phyloP scores from a whole-genome alignment of 441 rosid species.

The Adansonia grandidieri region DNA sequence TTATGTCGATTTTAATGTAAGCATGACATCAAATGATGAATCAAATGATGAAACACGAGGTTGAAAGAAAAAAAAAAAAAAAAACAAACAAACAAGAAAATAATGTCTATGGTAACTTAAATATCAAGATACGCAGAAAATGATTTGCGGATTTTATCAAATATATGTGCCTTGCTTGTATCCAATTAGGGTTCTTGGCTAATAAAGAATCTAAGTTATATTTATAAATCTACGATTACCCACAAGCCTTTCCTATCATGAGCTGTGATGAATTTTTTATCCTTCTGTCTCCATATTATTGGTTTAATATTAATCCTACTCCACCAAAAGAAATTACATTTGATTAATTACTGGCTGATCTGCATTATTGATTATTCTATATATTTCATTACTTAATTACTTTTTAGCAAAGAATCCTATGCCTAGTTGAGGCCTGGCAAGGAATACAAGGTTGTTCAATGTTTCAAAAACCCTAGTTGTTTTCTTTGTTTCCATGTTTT shows the following conservation, averaged over 20 bases:
- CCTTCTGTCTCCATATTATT: too few species aligned
- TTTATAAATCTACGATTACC: not conserved
- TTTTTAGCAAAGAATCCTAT: not conserved
- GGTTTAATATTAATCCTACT: not conserved
- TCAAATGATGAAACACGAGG: too few species aligned
- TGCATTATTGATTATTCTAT: not conserved
- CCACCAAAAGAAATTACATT: not conserved
- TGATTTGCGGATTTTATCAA: not conserved
- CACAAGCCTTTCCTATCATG: too few species aligned
- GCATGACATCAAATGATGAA: too few species aligned
- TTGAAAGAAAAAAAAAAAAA: too few species aligned
- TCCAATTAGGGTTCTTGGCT: not conserved
- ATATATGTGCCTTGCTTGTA: not conserved
- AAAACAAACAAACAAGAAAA: too few species aligned
- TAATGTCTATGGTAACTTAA: too few species aligned
- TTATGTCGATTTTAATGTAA: too few species aligned
- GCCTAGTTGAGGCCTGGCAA: not conserved
- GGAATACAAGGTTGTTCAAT: too few species aligned
- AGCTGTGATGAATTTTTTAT: not conserved
- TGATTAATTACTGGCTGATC: not conserved
- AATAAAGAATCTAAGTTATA: not conserved
- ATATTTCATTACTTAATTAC: not conserved
- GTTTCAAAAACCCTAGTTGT: too few species aligned
- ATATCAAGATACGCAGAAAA: too few species aligned
- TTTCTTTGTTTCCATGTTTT: too few species aligned